Evolutionary conservation across 176 grass and related monocot species (phyloP), one percentile per base, ranked within the genome.

Genomic region (Canna indica): DNA sequence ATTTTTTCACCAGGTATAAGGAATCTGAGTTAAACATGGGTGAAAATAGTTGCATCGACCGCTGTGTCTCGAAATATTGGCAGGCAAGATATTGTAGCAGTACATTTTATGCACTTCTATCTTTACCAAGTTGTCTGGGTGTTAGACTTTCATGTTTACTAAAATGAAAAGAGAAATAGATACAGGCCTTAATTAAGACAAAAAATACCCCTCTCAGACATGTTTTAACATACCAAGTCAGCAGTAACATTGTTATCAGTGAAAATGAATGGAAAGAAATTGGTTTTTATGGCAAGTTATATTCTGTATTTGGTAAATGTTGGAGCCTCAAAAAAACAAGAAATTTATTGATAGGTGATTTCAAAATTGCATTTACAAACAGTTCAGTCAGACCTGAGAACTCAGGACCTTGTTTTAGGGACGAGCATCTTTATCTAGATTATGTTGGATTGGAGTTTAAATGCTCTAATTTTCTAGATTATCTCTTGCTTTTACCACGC

Each of bases 41-140:
- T 58, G 95, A 99, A 84, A 99, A 90, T 58, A 99, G 95, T 88
- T 99, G 95, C 78, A 94, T 99, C 18, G 95, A 99, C 72, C 82
- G 95, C 32, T 99, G 95, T 65, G 89, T 93, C 38, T 81, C 95
- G 22, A 99, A 99, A 77, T 99, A 99, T 77, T 99, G 90, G 90
- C 90, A 99, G 90, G 90, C 70, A 80, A 82, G 75, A 85, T 82
- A 47, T 24, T 31, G 34, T 54, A 68, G 10, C 13, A 42, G 59
- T 48, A 15, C 34, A 39, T 63, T 5, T 5, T 66, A 12, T 36
- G 13, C 8, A 16, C 17, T 15, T 5, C 12, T 66, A 34, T 41
- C 3, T 5, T 38, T n/a, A 24, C 10, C 24, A 13, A 65, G 15
- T 36, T 4, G 7, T 38, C 1, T 36, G 35, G 5, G 17, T 64